These are phyloP conservation scores for Boletus subparvulus DNA, from an alignment of 768 basidiomycete genomes.

Conservation along the genomic window DNA sequence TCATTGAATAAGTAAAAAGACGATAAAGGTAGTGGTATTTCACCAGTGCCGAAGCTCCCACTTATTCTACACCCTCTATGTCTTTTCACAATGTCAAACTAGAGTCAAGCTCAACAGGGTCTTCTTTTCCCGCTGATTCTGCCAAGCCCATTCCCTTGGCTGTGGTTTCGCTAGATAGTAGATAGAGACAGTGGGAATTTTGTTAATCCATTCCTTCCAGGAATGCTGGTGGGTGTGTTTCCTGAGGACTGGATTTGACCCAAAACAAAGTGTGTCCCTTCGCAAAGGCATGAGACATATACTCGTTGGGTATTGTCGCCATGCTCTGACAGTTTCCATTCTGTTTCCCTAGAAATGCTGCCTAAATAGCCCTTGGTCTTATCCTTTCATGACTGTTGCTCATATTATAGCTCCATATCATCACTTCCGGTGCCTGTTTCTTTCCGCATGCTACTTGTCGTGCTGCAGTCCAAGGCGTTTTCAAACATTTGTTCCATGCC, in stretches of 20 bases:
- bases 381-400: neutral
- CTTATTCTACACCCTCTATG: neutral
- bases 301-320: neutral
- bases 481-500: neutral
- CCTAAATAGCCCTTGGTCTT: neutral
- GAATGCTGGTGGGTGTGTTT: neutral
- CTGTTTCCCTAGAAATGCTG: neutral
- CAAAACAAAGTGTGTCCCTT: neutral
- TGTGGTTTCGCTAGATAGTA: too few relatives aligned
- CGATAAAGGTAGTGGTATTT: too few relatives aligned
- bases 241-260: neutral
- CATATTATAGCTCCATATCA: too few relatives aligned
- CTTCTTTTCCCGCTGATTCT: too few relatives aligned
- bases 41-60: neutral
- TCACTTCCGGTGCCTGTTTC: neutral
- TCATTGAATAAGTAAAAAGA: constrained; percentile 71
- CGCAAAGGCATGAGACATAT: neutral
- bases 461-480: neutral
- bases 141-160: too few relatives aligned
- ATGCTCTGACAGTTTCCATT: neutral
- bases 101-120: too few relatives aligned
- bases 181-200: neutral
- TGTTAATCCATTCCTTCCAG: neutral
- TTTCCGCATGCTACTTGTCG: neutral
- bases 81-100: too few relatives aligned